Conservation (phyloP, 805 yeast genomes). For the Kockiozyma suomiensis region DNA sequence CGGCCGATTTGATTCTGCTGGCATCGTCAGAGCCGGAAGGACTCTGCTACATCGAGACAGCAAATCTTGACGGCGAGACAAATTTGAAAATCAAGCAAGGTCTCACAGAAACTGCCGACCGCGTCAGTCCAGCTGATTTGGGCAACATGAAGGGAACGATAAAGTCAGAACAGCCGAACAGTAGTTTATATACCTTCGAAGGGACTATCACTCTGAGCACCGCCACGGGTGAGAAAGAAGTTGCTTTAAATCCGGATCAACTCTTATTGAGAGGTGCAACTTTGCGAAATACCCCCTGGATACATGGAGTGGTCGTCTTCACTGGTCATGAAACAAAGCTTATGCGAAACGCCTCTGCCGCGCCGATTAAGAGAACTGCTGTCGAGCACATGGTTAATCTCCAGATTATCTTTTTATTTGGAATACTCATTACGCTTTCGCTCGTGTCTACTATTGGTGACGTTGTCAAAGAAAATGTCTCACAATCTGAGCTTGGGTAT, state of each 20-base stretch:
- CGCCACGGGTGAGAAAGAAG: constrained; percentile 35
- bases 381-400: constrained; percentile 93
- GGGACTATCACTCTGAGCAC: constrained; percentile 68
- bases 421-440: constrained; percentile 72
- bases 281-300: constrained; percentile 91
- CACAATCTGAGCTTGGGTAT: constrained; percentile 56
- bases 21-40: constrained; percentile 99
- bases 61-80: constrained; percentile 97
- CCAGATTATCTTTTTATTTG: constrained; percentile 86
- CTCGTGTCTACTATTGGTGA: constrained; percentile 86
- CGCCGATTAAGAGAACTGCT: constrained; percentile 96
- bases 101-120: constrained; percentile 68
- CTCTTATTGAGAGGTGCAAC: constrained; percentile 93
- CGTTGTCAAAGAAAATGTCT: constrained; percentile 55
- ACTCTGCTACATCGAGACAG: constrained; percentile 94
- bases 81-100: constrained; percentile 94
- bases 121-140: constrained; percentile 67
- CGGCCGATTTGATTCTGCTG: constrained; percentile 84
- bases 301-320: constrained; percentile 88
- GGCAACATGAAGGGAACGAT: constrained; percentile 60
- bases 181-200: constrained; percentile 91
- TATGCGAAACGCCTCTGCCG: constrained; percentile 98
- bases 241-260: constrained; percentile 88
- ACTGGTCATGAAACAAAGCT: constrained; percentile 98
- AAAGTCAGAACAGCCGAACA: constrained; percentile 88